Base-by-base conservation (phyloP, 805 yeast species). In the Brettanomyces bruxellensis region DNA sequence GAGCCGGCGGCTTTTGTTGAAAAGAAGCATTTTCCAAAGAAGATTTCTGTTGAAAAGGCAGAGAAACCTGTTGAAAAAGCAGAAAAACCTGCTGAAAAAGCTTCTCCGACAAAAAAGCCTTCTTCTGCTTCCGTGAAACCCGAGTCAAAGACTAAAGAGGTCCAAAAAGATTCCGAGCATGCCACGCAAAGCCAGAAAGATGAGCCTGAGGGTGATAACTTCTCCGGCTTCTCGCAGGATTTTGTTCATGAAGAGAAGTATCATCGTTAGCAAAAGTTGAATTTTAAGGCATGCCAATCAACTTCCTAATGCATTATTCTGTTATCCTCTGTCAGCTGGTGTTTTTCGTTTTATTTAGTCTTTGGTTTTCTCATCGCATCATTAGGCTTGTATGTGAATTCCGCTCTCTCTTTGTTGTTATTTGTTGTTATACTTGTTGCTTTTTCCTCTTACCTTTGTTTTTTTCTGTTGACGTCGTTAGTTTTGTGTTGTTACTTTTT, bases 191-290 rank as follows among this genome's bases (percentile, higher is more conserved):
- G 47, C 58, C 43, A 55, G 57, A 46, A 56, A 6, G 37, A 25
- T 9, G 45, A 46, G 22, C 49, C 38, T 23, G 53, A 59, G 18
- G 51, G 51, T 30, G 56, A 53, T 38, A 69, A 73, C 2, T 71
- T 71, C 49, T 61, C 71, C 25, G 72, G 71, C 3, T 71, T 71
- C 53, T 66, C 71, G n/a, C 75, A 71, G 55, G 75, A 75, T 25
- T 71, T 75, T 5, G 63, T 53, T 13, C 46, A 59, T 14, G 51
- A 42, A 36, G 49, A 51, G 28, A 41, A 47, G 32, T 35, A 23
- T 2, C 32, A 9, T 18, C 18, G 18, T 18, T 18, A 18, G 18
- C 18, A 18, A 18, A 18, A 18, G 18, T 18, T 18, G 2, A 2
- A 18, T 18, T 18, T 18, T 18, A 18, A 18, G 18, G 18, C 18